phyloP scores from a whole-genome alignment of 495 filamentous ascomycete species.

The Chlorociboria aeruginascens region DNA sequence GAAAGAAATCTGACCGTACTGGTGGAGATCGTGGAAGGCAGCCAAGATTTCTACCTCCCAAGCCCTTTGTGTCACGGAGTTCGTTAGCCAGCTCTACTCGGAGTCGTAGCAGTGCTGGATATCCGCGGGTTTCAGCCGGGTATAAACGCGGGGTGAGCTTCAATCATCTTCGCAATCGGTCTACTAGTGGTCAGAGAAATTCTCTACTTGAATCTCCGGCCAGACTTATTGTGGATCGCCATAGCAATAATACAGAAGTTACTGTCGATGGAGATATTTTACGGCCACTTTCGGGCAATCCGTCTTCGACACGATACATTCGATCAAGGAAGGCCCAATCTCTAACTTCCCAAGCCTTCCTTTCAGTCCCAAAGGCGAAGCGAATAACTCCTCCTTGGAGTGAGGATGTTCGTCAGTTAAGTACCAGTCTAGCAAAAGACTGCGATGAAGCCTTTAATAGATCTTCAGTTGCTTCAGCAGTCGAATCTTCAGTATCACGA shows the following conservation, averaged over 20 bases:
- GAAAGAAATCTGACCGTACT: neutral
- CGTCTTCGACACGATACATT: conserved; percentile 14
- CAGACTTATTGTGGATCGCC: conserved; percentile 7
- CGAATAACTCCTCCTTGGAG: conserved; percentile 22
- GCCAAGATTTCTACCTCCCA: conserved; percentile 12
- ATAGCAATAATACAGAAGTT: conserved; percentile 17
- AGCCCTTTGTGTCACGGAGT: conserved; percentile 26
- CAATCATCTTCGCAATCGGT: conserved; percentile 32
- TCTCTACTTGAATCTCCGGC: neutral
- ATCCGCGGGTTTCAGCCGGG: conserved; percentile 42
- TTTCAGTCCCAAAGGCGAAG: neutral
- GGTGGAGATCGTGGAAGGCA: conserved; percentile 18
- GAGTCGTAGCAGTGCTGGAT: conserved; percentile 37
- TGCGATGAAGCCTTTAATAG: conserved; percentile 67
- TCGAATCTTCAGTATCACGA: conserved; percentile 26
- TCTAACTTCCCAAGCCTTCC: neutral
- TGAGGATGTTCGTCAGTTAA: conserved; percentile 39
- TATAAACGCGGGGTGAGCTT: conserved; percentile 78
- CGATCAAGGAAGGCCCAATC: conserved; percentile 17
- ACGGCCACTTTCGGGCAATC: neutral
- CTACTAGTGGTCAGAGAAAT: conserved; percentile 4
- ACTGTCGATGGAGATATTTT: conserved; percentile 12
- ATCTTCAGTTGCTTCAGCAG: conserved; percentile 20
- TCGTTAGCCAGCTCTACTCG: conserved; percentile 49
- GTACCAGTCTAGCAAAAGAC: conserved; percentile 34